Evolutionary conservation across 1,284 basidiomycete genomes (phyloP).

Genomic region (Coriolopsis trogii): DNA sequence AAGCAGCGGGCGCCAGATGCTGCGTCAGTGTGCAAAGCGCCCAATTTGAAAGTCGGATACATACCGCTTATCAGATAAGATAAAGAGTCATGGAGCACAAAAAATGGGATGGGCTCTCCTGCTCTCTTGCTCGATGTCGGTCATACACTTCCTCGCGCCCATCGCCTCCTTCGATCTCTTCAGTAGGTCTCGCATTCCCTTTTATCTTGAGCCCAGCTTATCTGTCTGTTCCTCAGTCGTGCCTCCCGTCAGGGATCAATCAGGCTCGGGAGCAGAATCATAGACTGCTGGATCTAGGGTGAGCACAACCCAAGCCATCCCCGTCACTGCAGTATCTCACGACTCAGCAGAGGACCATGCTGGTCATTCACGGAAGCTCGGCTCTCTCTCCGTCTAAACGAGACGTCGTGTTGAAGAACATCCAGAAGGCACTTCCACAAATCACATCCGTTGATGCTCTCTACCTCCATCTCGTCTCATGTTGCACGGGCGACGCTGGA

Average conservation of each 20-base stretch:
- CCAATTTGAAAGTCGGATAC: too few relatives aligned
- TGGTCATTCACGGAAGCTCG: slow-evolving; percentile 73
- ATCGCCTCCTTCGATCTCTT: neutral
- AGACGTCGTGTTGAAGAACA: slow-evolving; percentile 63
- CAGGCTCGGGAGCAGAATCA: neutral
- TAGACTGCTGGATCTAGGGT: neutral
- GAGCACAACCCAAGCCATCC: neutral
- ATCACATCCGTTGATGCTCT: slow-evolving; percentile 80
- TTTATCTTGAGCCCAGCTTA: neutral
- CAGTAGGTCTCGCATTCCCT: neutral
- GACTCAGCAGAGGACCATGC: slow-evolving; percentile 47
- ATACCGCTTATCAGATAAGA: too few relatives aligned
- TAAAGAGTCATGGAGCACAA: too few relatives aligned
- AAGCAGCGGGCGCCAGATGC: too few relatives aligned
- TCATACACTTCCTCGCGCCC: neutral
- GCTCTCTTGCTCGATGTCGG: slow-evolving; percentile 21
- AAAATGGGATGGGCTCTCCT: too few relatives aligned
- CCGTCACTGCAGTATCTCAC: neutral
- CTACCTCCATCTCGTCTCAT: slow-evolving; percentile 87
- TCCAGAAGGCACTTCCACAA: slow-evolving; percentile 57
- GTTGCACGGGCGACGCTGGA: slow-evolving; percentile 50
- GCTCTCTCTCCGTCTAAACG: slow-evolving; percentile 75
- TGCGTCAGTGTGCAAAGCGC: too few relatives aligned
- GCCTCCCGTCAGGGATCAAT: neutral
- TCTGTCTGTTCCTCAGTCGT: neutral